Conservation (phyloP, 306 rosid genomes). For the Calophaca sinica region DNA sequence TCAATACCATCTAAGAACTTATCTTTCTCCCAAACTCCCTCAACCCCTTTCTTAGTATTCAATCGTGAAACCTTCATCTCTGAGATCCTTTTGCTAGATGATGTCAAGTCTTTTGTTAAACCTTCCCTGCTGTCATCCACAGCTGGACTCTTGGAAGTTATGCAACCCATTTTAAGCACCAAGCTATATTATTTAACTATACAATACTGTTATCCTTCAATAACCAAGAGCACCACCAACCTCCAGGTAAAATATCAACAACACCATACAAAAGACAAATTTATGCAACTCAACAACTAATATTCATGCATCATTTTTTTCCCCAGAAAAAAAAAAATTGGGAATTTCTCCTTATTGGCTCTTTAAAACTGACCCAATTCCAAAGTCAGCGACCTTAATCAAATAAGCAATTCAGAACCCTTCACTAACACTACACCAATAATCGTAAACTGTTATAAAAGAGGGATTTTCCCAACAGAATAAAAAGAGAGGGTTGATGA, state of each 20-base stretch:
- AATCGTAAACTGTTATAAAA: too few relatives aligned
- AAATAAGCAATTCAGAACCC: slow-evolving; percentile 45
- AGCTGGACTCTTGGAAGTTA: slow-evolving; percentile 65
- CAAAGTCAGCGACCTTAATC: slow-evolving; percentile 46
- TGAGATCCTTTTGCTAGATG: slow-evolving; percentile 54
- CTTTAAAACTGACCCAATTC: slow-evolving; percentile 47
- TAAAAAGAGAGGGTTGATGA: too few relatives aligned
- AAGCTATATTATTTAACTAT: slow-evolving; percentile 36
- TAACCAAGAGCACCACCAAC: neutral
- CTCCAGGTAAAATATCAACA: too few relatives aligned
- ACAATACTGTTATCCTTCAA: slow-evolving; percentile 26
- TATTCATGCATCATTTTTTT: slow-evolving; percentile 4
- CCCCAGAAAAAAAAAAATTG: slow-evolving; percentile 9
- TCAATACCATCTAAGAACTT: slow-evolving; percentile 49
- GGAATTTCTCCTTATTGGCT: slow-evolving; percentile 35
- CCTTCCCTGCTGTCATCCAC: slow-evolving; percentile 70
- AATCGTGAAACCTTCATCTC: slow-evolving; percentile 48
- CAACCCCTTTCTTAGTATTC: slow-evolving; percentile 65
- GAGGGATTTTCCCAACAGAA: too few relatives aligned
- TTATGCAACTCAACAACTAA: slow-evolving; percentile 46
- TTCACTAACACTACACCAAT: neutral
- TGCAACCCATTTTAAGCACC: slow-evolving; percentile 71
- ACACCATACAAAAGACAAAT: too few relatives aligned
- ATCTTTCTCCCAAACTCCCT: slow-evolving; percentile 56
- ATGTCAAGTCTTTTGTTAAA: slow-evolving; percentile 51